Conservation (phyloP, 148 eudicot genomes). For the Pharnaceum exiguum region DNA sequence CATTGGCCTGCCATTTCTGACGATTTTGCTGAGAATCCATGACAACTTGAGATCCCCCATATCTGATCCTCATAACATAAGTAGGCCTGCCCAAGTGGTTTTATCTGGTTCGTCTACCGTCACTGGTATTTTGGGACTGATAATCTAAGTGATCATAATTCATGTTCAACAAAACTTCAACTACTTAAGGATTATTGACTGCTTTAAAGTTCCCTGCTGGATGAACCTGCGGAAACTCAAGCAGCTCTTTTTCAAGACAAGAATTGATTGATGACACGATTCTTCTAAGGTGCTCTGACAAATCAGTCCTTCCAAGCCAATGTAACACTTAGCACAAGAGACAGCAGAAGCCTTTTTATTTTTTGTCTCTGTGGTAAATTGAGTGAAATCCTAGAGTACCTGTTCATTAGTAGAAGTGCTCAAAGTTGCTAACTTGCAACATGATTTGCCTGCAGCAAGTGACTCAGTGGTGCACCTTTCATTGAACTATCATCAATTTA, state of each 20-base stretch:
- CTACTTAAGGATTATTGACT: background rate
- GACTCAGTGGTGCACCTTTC: background rate
- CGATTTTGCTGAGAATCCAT: background rate
- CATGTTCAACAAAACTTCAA: constrained; percentile 10
- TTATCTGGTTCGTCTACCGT: background rate
- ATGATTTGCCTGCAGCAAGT: too few species aligned
- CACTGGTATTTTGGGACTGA: background rate
- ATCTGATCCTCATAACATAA: background rate
- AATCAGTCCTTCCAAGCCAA: too few species aligned
- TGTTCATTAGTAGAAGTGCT: too few species aligned
- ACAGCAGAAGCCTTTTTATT: too few species aligned
- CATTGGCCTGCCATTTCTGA: background rate
- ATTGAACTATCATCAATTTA: background rate
- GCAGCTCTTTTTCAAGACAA: background rate
- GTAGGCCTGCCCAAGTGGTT: background rate
- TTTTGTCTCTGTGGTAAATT: background rate
- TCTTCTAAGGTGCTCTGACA: background rate
- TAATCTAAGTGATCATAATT: background rate
- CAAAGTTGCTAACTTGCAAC: too few species aligned
- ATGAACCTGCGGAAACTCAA: constrained; percentile 7
- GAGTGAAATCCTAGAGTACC: too few species aligned
- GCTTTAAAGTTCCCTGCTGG: background rate
- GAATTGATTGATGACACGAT: background rate
- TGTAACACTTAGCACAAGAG: too few species aligned
- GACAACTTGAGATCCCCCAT: constrained; percentile 1